Base-by-base conservation (phyloP, 257 asterid genomes). In the Voacanga thouarsii region DNA sequence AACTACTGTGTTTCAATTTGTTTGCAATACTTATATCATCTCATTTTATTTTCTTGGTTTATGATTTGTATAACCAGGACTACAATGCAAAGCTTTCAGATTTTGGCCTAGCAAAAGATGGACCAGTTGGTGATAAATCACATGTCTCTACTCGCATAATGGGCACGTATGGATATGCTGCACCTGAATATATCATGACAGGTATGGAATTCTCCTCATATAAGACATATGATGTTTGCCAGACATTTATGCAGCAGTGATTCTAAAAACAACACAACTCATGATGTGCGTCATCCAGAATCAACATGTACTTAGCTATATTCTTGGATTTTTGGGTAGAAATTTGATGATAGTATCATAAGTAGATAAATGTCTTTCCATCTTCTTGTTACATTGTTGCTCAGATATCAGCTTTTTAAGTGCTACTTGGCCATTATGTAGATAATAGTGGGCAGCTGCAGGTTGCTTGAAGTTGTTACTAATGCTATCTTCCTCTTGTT, bases 81-180 rank as follows among this genome's bases (percentile, higher is more conserved):
- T 92, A 90, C 82, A 92, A 90, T 68, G 91, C 96, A 26, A 92
- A 92, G 50, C 90, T 92, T 8, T 89, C 97, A 7, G 97, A 92
- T 84, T 90, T 92, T 78, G 96, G 97, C 57, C 88, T 92, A 28
- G 97, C 97, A 18, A 92, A 92, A 79, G 97, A 90, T 74, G 97
- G 97, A 45, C 97, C 97, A 15, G 92, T 84, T 71, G 97, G 97
- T 11, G 97, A 92, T 88, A 88, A 90, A 45, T 89, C 97, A n/a
- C 97, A 92, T 37, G 97, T 92, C 74, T 92, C 97, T 41, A 92
- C 97, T 50, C 96, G 94, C 43, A 90, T 90, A 60, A 92, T 92
- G 97, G 97, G 97, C 65, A 92, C 97, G 0, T 89, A 92, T 7
- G 97, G 94, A 21, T 89, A 89, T 74, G 94, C 94, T 61, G 92